Conservation (phyloP, 2,329 filamentous ascomycete genomes). For the Fusarium anguioides region DNA sequence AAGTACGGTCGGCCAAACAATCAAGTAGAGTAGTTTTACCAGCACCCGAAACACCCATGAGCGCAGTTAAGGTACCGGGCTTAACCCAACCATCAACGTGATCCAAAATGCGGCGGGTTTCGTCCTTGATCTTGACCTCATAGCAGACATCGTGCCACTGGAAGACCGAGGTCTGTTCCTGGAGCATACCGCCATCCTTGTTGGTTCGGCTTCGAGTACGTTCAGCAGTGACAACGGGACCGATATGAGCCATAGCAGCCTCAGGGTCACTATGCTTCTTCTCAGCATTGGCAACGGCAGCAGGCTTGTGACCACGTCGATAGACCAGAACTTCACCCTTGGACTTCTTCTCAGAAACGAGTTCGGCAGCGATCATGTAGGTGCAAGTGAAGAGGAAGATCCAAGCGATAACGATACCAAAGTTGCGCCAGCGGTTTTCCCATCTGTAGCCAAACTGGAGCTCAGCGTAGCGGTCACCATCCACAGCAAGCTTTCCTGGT, state of each 20-base stretch:
- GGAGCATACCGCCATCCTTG: conserved; percentile 58
- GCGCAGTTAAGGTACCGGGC: conserved; percentile 86
- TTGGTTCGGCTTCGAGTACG: conserved; percentile 50
- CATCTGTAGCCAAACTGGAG: conserved; percentile 63
- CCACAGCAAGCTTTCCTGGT: conserved; percentile 56
- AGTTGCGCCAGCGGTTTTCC: conserved; percentile 74
- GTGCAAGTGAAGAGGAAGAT: conserved; percentile 68
- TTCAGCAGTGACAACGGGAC: conserved; percentile 60
- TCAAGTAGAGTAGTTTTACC: conserved; percentile 93
- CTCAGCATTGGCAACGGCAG: conserved; percentile 66
- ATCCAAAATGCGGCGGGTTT: conserved; percentile 80
- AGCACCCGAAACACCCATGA: conserved; percentile 94
- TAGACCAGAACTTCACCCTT: conserved; percentile 83
- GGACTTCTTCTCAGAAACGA: conserved; percentile 73
- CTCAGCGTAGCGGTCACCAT: conserved; percentile 60
- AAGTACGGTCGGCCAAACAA: conserved; percentile 84
- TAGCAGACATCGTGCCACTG: conserved; percentile 88
- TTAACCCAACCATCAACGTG: conserved; percentile 94
- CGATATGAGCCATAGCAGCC: conserved; percentile 61
- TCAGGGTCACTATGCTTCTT: conserved; percentile 72
- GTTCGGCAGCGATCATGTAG: conserved; percentile 74
- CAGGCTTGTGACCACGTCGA: conserved; percentile 73
- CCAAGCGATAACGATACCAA: conserved; percentile 75
- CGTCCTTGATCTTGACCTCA: conserved; percentile 80
- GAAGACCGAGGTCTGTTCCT: conserved; percentile 78